Evolutionary conservation across 2,329 filamentous ascomycete species (phyloP).

Genomic region (Neodidymelliopsis sp.): DNA sequence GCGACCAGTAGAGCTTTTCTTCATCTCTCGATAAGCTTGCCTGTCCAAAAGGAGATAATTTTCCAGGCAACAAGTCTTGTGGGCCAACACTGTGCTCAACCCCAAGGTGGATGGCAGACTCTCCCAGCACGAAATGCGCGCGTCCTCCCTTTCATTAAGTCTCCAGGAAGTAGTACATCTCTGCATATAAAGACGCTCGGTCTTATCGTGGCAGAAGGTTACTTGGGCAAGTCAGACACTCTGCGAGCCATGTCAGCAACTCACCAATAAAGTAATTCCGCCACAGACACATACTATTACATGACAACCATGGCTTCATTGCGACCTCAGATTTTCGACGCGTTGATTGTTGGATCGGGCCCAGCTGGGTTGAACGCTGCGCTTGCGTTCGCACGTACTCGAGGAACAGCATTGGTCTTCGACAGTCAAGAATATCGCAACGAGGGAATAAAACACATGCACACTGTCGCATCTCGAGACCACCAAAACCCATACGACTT

Average conservation of each 20-base stretch:
- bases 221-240: no score
- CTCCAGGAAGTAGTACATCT: no score
- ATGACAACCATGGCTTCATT: constrained; percentile 17
- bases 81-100: background rate
- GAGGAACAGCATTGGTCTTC: constrained; percentile 54
- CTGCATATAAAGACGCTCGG: no score
- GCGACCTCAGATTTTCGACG: constrained; percentile 35
- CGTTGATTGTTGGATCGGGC: constrained; percentile 51
- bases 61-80: background rate
- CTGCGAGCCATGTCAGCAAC: no score
- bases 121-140: no score
- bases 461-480: constrained; percentile 45
- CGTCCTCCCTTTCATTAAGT: no score
- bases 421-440: constrained; percentile 56
- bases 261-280: no score
- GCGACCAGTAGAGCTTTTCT: background rate
- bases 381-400: constrained; percentile 49
- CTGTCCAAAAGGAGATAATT: background rate
- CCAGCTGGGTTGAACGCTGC: constrained; percentile 56
- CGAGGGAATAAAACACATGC: constrained; percentile 53
- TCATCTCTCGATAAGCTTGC: background rate
- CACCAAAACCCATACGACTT: constrained; percentile 38
- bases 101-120: no score
- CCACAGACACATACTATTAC: no score
- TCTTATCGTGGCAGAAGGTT: no score